Evolutionary conservation across 306 rosid species (phyloP).

Genomic region (Vigna trinervia): DNA sequence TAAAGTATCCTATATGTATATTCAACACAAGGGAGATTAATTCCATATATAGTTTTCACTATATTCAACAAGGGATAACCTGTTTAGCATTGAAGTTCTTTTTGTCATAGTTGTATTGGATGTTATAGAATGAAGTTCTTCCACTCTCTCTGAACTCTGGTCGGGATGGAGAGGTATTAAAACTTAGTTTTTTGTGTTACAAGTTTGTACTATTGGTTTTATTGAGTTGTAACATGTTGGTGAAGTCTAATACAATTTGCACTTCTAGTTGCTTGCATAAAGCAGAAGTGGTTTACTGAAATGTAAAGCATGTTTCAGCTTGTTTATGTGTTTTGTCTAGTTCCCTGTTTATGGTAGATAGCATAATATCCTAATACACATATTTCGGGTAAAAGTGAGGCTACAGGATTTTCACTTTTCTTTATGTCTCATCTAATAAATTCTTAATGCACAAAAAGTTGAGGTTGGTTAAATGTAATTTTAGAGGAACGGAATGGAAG

Average conservation of each 20-base stretch:
- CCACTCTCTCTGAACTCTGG: neutral
- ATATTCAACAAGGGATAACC: neutral
- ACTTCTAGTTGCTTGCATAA: constrained; percentile 18
- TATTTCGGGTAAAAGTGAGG: constrained; percentile 14
- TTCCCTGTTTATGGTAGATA: neutral
- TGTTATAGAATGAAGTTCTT: neutral
- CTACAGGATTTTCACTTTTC: constrained; percentile 11
- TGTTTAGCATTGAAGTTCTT: neutral
- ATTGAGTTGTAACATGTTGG: constrained; percentile 2
- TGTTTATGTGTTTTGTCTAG: neutral
- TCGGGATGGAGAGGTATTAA: neutral
- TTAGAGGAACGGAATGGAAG: neutral
- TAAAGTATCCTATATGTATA: too few species aligned
- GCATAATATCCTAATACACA: neutral
- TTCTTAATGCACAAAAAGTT: neutral
- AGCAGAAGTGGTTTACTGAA: neutral
- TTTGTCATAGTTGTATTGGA: neutral
- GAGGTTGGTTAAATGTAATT: neutral
- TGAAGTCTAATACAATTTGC: neutral
- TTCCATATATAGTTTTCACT: too few species aligned
- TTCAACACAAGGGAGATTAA: too few species aligned
- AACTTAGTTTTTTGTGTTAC: neutral
- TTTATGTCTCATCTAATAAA: neutral
- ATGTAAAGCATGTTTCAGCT: neutral
- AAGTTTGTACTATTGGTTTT: neutral